Conservation (phyloP, 371 early-diverging fungal species). For the Mortierella sp. region DNA sequence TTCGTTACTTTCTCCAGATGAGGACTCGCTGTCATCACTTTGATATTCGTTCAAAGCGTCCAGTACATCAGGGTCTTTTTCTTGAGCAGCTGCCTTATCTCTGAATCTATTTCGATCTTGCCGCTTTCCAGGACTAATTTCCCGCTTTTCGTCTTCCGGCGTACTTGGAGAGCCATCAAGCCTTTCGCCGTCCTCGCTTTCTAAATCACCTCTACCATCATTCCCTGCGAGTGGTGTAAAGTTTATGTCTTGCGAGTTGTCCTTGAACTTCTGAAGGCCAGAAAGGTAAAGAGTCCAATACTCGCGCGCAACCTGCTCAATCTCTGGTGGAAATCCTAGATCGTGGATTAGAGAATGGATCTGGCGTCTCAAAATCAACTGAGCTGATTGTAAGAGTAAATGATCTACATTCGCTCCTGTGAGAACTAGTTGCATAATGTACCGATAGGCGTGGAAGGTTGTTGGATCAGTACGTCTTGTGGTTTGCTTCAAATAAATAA, state of each 20-base stretch:
- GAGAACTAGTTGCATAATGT: constrained; percentile 21
- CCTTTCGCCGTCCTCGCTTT: neutral
- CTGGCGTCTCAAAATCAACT: constrained; percentile 32
- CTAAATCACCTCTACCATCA: too few relatives aligned
- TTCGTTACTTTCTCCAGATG: constrained; percentile 9
- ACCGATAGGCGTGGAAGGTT: too few relatives aligned
- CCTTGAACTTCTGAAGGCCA: neutral
- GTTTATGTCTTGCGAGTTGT: neutral
- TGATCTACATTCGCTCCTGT: constrained; percentile 15
- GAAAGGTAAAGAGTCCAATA: constrained; percentile 35
- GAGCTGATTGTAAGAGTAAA: constrained; percentile 19
- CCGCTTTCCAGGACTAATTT: neutral
- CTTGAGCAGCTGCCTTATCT: constrained; percentile 9
- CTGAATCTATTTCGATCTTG: constrained; percentile 4
- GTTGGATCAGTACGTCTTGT: neutral
- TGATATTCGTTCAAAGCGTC: constrained; percentile 30
- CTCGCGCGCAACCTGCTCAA: constrained; percentile 34
- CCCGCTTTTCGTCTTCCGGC: neutral
- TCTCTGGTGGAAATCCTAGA: constrained; percentile 33
- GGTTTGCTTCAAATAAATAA: neutral
- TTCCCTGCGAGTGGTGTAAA: neutral
- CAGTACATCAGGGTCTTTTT: constrained; percentile 5
- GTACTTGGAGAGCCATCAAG: neutral
- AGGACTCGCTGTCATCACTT: constrained; percentile 9
- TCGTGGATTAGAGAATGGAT: constrained; percentile 30